Evolutionary conservation across 1,284 basidiomycete species (phyloP).

Genomic region (Cerrena zonata): DNA sequence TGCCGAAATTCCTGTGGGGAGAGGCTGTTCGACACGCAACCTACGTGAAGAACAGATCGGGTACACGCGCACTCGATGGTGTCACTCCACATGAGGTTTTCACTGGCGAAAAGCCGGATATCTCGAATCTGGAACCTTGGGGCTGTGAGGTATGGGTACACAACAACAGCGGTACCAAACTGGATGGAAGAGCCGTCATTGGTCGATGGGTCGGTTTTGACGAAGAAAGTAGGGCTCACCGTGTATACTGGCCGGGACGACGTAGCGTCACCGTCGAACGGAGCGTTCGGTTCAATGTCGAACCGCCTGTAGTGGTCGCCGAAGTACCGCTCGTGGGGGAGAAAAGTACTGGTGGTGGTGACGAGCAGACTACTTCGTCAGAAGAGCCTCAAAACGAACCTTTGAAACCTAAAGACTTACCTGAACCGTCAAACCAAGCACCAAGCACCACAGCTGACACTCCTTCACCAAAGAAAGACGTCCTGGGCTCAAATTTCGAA

Average conservation of each 20-base stretch:
- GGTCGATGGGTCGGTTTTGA: conserved; percentile 29
- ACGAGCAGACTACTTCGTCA: neutral
- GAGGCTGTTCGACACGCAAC: conserved; percentile 12
- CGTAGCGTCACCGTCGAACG: conserved; percentile 27
- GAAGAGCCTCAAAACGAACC: neutral
- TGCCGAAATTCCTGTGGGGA: conserved; percentile 10
- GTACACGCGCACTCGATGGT: conserved; percentile 18
- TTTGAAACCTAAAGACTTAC: neutral
- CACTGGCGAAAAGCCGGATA: conserved; percentile 23
- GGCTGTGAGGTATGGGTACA: conserved; percentile 11
- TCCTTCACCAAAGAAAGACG: neutral
- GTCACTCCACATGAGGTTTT: conserved; percentile 24
- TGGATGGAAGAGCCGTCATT: conserved; percentile 20
- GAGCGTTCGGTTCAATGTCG: conserved; percentile 24
- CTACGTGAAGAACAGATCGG: conserved; percentile 24
- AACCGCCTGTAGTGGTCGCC: conserved; percentile 10
- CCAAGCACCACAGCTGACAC: neutral
- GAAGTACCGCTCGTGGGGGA: neutral
- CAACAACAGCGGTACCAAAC: conserved; percentile 18
- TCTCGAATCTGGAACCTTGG: conserved; percentile 16
- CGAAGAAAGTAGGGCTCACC: conserved; percentile 24
- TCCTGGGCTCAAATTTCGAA: neutral
- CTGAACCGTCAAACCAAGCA: too few relatives aligned
- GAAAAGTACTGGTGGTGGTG: neutral
- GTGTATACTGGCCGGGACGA: conserved; percentile 31